Evolutionary conservation across 148 eudicot genomes (phyloP).

Genomic region (Simmondsia chinensis): DNA sequence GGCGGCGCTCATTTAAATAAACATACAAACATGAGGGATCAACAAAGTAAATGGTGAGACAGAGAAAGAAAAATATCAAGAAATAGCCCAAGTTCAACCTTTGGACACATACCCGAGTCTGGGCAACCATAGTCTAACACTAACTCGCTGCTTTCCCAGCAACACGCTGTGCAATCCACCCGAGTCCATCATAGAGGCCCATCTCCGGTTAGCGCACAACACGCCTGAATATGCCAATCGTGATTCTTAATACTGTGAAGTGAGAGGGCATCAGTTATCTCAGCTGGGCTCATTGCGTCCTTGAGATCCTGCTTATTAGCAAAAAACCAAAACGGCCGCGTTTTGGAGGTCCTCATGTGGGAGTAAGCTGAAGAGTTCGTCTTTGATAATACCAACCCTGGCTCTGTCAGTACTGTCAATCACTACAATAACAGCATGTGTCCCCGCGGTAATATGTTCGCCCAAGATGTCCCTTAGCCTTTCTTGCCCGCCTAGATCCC

Average conservation of each 20-base stretch:
- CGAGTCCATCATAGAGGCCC: constrained; percentile 93
- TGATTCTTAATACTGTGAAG: constrained; percentile 91
- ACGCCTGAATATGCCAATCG: constrained; percentile 96
- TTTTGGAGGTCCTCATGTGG: constrained; percentile 80
- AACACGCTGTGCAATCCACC: constrained; percentile 91
- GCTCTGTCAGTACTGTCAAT: constrained; percentile 92
- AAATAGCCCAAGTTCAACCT: too few relatives aligned
- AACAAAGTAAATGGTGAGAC: too few relatives aligned
- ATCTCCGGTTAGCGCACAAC: constrained; percentile 87
- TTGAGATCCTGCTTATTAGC: constrained; percentile 90
- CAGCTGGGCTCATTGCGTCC: constrained; percentile 93
- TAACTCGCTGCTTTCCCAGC: constrained; percentile 76
- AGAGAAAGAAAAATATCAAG: too few relatives aligned
- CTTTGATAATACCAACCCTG: constrained; percentile 79
- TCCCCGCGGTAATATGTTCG: constrained; percentile 95
- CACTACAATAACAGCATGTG: constrained; percentile 87
- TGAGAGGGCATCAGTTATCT: constrained; percentile 87
- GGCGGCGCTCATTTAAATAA: too few relatives aligned
- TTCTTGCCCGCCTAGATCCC: constrained; percentile 99
- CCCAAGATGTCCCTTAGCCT: constrained; percentile 93
- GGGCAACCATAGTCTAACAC: too few relatives aligned
- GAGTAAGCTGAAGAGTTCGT: constrained; percentile 75
- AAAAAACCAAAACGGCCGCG: constrained; percentile 65
- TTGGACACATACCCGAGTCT: too few relatives aligned
- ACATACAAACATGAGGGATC: too few relatives aligned